Evolutionary conservation across 805 yeast genomes (phyloP), one percentile per base, ranked within the genome.

Genomic region (Pichia californica): DNA sequence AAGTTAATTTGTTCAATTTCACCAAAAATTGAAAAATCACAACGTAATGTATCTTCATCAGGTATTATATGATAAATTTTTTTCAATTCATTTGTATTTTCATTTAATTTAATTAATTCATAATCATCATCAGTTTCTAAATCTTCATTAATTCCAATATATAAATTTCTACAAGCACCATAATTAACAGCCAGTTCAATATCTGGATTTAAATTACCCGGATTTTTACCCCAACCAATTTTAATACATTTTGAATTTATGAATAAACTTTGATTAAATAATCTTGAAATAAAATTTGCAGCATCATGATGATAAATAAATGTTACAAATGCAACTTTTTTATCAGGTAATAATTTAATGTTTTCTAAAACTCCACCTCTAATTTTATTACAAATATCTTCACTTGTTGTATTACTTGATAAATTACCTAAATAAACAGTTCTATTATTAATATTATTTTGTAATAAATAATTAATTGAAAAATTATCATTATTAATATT

Each of bases 131-230:
- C 52, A 37, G 43, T 57, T 41, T 62, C 61, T 35, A 66, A 66
- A 36, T 71, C 67, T 47, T 64, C 70, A 14, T 68, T 69, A 41
- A 79, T 62, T 30, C 91, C 88, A 46, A 84, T 77, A 59, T 84
- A 84, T 14, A 84, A 76, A 57, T 84, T 84, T 66, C 94, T 73
- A 27, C 85, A 77, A 3, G 89, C 91, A 26, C 89, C 88, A 2
- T 84, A 74, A 18, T 47, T 43, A 3, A 82, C 85, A 2, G 87
- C 87, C 36, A 74, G 60, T 1, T 79, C 65, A 34, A 84, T 69
- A 2, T 72, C 69, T 34, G 76, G 69, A 29, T 71, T 70, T 27
- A 83, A 54, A 0, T 83, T 79, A 1, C 89, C 88, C 14, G 83
- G 68, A 52, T 78, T 79, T 32, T 76, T 74, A 31, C 81, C 87